phyloP scores from a whole-genome alignment of 257 asterid species.

The Salvia hispanica region DNA sequence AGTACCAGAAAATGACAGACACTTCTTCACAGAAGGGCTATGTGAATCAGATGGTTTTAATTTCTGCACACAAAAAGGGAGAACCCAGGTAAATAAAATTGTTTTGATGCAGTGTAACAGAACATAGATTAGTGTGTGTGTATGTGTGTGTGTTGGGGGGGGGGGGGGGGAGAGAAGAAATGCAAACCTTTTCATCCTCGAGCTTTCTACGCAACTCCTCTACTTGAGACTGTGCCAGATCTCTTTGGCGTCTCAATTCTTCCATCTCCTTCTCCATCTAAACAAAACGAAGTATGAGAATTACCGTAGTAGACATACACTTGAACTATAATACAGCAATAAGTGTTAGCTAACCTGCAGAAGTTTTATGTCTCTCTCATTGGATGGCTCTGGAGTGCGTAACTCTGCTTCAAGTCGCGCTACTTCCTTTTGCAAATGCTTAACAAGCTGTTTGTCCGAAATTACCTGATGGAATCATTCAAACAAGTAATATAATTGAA shows the following conservation, averaged over 20 bases:
- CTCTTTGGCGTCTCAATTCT: constrained; percentile 90
- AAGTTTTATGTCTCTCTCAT: constrained; percentile 73
- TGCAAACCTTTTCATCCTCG: constrained; percentile 67
- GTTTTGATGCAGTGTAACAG: constrained; percentile 9
- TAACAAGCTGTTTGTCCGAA: constrained; percentile 91
- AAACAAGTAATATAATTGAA: background rate
- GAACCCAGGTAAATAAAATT: background rate
- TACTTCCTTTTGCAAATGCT: constrained; percentile 95
- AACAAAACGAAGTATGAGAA: constrained; percentile 24
- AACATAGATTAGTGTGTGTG: constrained; percentile 1
- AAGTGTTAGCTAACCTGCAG: constrained; percentile 59
- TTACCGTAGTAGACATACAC: background rate
- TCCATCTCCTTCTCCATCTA: constrained; percentile 96
- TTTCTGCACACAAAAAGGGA: constrained; percentile 40
- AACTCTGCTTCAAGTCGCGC: constrained; percentile 90
- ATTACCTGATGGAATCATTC: constrained; percentile 59
- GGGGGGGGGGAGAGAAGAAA: background rate
- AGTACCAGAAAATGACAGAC: constrained; percentile 81
- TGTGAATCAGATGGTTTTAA: constrained; percentile 50
- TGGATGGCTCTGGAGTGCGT: constrained; percentile 77
- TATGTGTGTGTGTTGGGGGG: too few relatives aligned
- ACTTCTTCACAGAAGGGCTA: constrained; percentile 67
- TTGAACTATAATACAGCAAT: constrained; percentile 15
- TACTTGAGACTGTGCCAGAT: constrained; percentile 81
- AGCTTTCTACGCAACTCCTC: constrained; percentile 81